These are phyloP conservation scores for Neurospora sp. DNA, from an alignment of 2,329 filamentous ascomycete species.

Conservation along the genomic window DNA sequence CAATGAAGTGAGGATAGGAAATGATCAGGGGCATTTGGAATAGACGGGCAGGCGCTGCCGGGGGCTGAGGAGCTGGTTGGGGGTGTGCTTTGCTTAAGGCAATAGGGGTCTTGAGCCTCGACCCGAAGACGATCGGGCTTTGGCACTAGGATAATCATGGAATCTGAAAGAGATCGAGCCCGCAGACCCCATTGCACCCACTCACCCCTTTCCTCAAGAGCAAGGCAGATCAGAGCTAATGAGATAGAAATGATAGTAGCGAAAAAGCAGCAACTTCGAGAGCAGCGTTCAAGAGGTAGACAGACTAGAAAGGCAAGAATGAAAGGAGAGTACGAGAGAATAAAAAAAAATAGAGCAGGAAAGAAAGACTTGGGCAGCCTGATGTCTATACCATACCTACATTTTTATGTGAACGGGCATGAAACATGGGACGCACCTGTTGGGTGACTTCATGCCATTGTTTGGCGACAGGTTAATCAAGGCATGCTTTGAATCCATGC, in stretches of 20 bases:
- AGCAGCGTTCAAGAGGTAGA: not conserved
- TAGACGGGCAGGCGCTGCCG: not conserved
- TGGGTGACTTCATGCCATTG: not conserved
- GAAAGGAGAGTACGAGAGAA: not conserved
- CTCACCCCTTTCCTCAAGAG: not conserved
- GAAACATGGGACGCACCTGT: not conserved
- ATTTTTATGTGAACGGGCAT: not conserved
- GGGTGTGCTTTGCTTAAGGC: not conserved
- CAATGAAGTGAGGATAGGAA: not conserved
- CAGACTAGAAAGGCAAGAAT: not conserved
- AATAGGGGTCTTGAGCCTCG: not conserved
- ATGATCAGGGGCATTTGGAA: not conserved
- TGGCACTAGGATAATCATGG: not conserved
- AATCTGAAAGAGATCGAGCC: not conserved
- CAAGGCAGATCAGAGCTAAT: not conserved
- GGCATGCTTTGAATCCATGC: not conserved
- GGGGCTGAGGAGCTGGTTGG: not conserved
- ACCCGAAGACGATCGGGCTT: not conserved
- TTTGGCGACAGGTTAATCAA: not conserved
- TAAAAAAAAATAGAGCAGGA: not conserved
- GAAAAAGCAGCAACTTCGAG: not conserved
- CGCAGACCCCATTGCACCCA: not conserved
- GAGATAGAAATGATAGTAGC: not conserved
- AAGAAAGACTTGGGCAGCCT: not conserved
- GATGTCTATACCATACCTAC: not conserved